Evolutionary conservation across 2,329 filamentous ascomycete genomes (phyloP).

Genomic region (Fusarium sp.): DNA sequence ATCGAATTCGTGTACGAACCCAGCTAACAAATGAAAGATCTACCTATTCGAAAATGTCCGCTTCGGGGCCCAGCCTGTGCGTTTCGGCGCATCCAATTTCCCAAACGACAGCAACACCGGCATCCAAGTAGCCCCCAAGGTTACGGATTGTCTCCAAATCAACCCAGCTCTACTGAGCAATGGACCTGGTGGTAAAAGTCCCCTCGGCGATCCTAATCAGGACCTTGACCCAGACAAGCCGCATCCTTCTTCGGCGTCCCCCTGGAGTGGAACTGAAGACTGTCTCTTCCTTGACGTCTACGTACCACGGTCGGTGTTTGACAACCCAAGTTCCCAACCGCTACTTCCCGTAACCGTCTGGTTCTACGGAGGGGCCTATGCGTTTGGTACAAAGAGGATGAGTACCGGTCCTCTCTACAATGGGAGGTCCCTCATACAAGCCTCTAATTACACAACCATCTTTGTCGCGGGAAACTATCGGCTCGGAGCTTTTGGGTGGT

Average conservation of each 20-base stretch:
- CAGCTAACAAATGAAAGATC: background rate
- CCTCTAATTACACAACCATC: conserved; percentile 42
- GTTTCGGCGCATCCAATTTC: background rate
- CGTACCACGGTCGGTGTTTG: background rate
- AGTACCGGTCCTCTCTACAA: background rate
- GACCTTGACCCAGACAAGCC: background rate
- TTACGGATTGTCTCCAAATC: background rate
- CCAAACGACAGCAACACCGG: background rate
- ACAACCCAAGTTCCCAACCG: background rate
- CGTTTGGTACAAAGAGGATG: background rate
- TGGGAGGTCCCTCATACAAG: background rate
- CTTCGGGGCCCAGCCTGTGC: background rate
- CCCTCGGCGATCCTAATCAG: background rate
- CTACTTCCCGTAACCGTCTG: background rate
- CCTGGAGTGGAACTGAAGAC: background rate
- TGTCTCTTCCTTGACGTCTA: conserved; percentile 2
- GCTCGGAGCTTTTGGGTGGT: conserved; percentile 60
- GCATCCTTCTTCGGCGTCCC: too few species aligned
- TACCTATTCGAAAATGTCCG: background rate
- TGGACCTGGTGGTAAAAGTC: background rate
- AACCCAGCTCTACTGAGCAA: background rate
- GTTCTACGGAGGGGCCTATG: background rate
- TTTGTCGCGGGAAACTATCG: conserved; percentile 63
- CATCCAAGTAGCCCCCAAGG: background rate
- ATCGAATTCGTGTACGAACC: background rate